A percentile compares a stretch with the other conserved stretches of the same genome.
These are phyloP conservation scores for Nematodospora valgi DNA, from an alignment of 805 yeast genomes.

Conservation along the genomic window DNA sequence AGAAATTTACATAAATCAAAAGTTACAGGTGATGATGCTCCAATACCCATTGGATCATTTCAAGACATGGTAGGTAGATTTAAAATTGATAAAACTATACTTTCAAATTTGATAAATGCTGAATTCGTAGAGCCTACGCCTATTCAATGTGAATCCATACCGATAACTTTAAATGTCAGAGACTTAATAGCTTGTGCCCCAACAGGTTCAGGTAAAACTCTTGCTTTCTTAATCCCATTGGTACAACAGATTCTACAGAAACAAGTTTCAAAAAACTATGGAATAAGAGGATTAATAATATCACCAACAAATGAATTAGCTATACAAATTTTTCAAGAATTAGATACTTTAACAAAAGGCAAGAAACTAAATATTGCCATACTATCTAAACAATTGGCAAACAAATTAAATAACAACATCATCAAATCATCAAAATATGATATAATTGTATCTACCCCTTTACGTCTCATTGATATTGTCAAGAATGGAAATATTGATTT, in stretches of 20 bases:
- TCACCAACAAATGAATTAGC: slow-evolving; percentile 97
- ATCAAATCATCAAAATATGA: slow-evolving; percentile 66
- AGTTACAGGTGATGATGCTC: slow-evolving; percentile 79
- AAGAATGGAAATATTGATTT: slow-evolving; percentile 59
- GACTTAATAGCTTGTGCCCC: slow-evolving; percentile 95
- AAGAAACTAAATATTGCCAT: slow-evolving; percentile 58
- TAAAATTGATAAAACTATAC: slow-evolving; percentile 54
- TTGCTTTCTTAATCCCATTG: slow-evolving; percentile 84
- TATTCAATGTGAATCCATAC: slow-evolving; percentile 88
- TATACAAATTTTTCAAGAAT: slow-evolving; percentile 72
- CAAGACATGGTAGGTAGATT: slow-evolving; percentile 73
- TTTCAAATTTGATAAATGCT: slow-evolving; percentile 61
- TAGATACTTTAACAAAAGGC: slow-evolving; percentile 55
- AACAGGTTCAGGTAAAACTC: slow-evolving; percentile 96
- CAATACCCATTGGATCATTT: slow-evolving; percentile 89
- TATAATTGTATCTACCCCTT: slow-evolving; percentile 81
- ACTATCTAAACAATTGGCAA: slow-evolving; percentile 67
- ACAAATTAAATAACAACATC: slow-evolving; percentile 60
- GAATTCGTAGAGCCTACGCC: slow-evolving; percentile 87
- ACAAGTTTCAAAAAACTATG: slow-evolving; percentile 33
- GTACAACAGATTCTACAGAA: slow-evolving; percentile 45
- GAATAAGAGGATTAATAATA: slow-evolving; percentile 72
- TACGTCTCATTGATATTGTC: slow-evolving; percentile 78
- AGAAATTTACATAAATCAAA: slow-evolving; percentile 64
- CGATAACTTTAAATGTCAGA: slow-evolving; percentile 62